These are phyloP conservation scores for Cytauxzoon felis DNA, from an alignment of 169 alveolate genomes.

Conservation along the genomic window DNA sequence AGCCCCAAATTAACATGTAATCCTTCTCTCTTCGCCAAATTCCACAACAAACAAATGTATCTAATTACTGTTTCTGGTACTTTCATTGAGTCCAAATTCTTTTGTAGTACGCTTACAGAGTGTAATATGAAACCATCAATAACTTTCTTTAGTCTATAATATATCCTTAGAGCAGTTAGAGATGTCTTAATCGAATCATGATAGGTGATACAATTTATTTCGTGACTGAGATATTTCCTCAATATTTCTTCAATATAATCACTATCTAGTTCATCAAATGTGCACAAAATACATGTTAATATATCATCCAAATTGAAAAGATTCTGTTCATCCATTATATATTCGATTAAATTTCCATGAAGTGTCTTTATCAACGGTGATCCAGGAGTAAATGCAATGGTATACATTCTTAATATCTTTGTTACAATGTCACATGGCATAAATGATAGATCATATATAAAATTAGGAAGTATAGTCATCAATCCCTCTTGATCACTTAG, in stretches of 20 bases:
- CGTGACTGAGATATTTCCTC: too few relatives aligned
- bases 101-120: too few relatives aligned
- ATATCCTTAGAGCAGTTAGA: constrained; percentile 5
- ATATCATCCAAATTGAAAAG: constrained; percentile 3
- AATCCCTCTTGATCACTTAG: constrained; percentile 10
- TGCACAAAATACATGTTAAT: not conserved
- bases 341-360: not conserved
- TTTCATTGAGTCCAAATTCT: too few relatives aligned
- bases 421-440: not conserved
- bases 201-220: too few relatives aligned
- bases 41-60: too few relatives aligned
- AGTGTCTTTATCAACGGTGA: not conserved
- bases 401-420: not conserved
- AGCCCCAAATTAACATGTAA: too few relatives aligned
- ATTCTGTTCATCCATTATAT: not conserved
- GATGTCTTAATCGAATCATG: not conserved
- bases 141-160: not conserved
- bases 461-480: constrained; percentile 2
- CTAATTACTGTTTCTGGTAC: too few relatives aligned
- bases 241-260: too few relatives aligned
- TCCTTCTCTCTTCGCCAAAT: too few relatives aligned
- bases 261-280: not conserved
- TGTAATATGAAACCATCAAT: not conserved
- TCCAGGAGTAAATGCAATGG: not conserved
- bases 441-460: constrained; percentile 14